Percentiles rank a stretch among this genome's conserved stretches.
Evolutionary conservation across 1,284 basidiomycete genomes (phyloP).

Genomic region (Naganishia sp.): DNA sequence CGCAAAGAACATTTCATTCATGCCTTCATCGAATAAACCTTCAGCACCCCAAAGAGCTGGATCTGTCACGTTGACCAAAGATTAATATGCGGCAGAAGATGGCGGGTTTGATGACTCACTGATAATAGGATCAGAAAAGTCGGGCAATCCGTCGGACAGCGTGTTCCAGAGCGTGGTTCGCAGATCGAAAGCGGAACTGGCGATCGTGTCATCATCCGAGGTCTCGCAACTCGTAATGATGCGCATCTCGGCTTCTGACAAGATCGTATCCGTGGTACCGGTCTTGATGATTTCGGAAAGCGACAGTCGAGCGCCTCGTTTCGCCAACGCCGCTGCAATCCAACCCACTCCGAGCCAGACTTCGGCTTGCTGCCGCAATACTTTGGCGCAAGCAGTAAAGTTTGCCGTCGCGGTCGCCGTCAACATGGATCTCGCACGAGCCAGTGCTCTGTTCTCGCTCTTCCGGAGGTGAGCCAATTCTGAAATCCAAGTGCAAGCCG

Average conservation of each 20-base stretch:
- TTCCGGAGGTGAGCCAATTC: slow-evolving; percentile 22
- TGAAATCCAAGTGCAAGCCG: slow-evolving; percentile 26
- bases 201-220: slow-evolving; percentile 23
- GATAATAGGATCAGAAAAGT: slow-evolving; percentile 21
- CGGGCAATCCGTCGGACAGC: slow-evolving; percentile 17
- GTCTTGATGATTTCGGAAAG: slow-evolving; percentile 28
- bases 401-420: slow-evolving; percentile 19
- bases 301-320: slow-evolving; percentile 20
- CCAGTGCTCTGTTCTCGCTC: slow-evolving; percentile 22
- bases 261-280: slow-evolving; percentile 27
- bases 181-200: slow-evolving; percentile 23
- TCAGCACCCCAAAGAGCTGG: slow-evolving; percentile 28
- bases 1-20: slow-evolving; percentile 30
- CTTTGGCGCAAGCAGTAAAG: slow-evolving; percentile 26
- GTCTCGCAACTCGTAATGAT: slow-evolving; percentile 25
- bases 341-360: slow-evolving; percentile 28
- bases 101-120: slow-evolving; percentile 5
- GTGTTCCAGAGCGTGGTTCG: slow-evolving; percentile 17
- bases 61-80: not conserved
- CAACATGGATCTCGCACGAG: slow-evolving; percentile 25
- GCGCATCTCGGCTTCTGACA: slow-evolving; percentile 30
- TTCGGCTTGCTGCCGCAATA: slow-evolving; percentile 26
- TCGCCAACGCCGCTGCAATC: slow-evolving; percentile 27
- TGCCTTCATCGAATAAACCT: slow-evolving; percentile 27
- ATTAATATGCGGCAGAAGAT: not conserved